phyloP scores from a whole-genome alignment of 2,329 filamentous ascomycete genomes.

The Sporothrix inflata region DNA sequence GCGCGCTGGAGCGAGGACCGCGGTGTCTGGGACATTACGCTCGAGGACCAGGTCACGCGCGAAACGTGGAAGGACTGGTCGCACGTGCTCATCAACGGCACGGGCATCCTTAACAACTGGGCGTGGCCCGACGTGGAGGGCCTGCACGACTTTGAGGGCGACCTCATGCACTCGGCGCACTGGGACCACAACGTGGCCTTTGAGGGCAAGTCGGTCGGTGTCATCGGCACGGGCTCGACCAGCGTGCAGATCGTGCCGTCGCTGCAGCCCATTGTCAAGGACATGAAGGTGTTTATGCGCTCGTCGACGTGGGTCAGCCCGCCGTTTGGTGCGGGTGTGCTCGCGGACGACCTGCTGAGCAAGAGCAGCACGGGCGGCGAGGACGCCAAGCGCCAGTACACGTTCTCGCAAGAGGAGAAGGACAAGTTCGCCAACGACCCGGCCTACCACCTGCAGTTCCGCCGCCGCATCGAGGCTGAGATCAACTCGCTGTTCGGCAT shows the following conservation, averaged over 20 bases:
- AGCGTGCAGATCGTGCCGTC: constrained; percentile 40
- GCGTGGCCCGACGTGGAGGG: constrained; percentile 41
- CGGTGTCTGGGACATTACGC: constrained; percentile 44
- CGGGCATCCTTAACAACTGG: constrained; percentile 37
- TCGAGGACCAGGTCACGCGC: constrained; percentile 38
- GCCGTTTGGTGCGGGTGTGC: constrained; percentile 33
- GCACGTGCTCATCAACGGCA: constrained; percentile 34
- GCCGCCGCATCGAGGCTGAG: constrained; percentile 30
- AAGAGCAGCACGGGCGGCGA: constrained; percentile 36
- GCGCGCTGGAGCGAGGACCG: constrained; percentile 49
- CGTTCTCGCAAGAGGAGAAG: constrained; percentile 32
- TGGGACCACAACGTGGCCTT: constrained; percentile 38
- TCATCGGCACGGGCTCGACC: constrained; percentile 41
- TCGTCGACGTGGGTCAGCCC: constrained; percentile 32
- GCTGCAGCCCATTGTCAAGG: constrained; percentile 31
- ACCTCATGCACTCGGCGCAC: constrained; percentile 38
- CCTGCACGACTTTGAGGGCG: constrained; percentile 39
- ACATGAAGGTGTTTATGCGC: constrained; percentile 32
- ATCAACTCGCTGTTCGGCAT: constrained; percentile 34
- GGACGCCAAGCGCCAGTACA: constrained; percentile 45
- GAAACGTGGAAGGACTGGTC: constrained; percentile 33
- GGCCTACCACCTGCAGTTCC: constrained; percentile 31
- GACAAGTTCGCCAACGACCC: constrained; percentile 28
- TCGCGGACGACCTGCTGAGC: constrained; percentile 38
- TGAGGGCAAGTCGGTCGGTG: constrained; percentile 37